Conservation (phyloP, 1,139 yeast genomes). For the Saccharomyces hybrid region DNA sequence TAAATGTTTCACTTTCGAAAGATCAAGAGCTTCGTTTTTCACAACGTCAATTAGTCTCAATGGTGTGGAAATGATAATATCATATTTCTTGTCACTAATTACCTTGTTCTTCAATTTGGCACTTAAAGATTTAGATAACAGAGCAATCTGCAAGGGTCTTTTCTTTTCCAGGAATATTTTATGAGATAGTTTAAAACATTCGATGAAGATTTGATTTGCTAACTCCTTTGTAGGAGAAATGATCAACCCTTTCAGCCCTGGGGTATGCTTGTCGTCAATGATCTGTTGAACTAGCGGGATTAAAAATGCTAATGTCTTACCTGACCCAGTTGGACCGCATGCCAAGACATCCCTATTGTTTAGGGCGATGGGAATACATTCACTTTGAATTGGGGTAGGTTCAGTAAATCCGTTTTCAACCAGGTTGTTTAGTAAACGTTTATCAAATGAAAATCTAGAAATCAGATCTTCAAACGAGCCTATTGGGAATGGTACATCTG, state of each 20-base stretch:
- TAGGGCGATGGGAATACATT: conserved; percentile 65
- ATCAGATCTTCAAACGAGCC: conserved; percentile 80
- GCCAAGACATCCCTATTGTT: conserved; percentile 66
- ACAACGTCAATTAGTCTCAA: conserved; percentile 75
- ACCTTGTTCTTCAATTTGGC: conserved; percentile 57
- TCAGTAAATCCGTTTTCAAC: conserved; percentile 63
- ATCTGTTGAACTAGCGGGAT: conserved; percentile 70
- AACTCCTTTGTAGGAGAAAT: conserved; percentile 91
- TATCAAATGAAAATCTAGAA: conserved; percentile 58
- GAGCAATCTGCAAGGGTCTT: conserved; percentile 51
- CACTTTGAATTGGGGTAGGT: conserved; percentile 91
- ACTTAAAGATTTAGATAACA: conserved; percentile 71
- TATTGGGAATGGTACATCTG: conserved; percentile 77
- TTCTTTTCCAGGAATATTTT: conserved; percentile 36
- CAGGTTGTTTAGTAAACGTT: conserved; percentile 56
- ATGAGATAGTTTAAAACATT: conserved; percentile 51
- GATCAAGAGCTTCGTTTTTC: conserved; percentile 50
- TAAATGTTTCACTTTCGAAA: conserved; percentile 61
- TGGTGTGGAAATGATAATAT: conserved; percentile 82
- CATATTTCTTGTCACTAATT: conserved; percentile 57
- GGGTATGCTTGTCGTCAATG: conserved; percentile 19
- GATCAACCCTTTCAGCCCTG: conserved; percentile 65
- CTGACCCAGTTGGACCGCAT: conserved; percentile 93
- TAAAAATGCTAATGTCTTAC: conserved; percentile 82
- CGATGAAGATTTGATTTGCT: conserved; percentile 76